Evolutionary conservation across 176 grass and related monocot genomes (phyloP).

Genomic region (Cenchrus purpureus): DNA sequence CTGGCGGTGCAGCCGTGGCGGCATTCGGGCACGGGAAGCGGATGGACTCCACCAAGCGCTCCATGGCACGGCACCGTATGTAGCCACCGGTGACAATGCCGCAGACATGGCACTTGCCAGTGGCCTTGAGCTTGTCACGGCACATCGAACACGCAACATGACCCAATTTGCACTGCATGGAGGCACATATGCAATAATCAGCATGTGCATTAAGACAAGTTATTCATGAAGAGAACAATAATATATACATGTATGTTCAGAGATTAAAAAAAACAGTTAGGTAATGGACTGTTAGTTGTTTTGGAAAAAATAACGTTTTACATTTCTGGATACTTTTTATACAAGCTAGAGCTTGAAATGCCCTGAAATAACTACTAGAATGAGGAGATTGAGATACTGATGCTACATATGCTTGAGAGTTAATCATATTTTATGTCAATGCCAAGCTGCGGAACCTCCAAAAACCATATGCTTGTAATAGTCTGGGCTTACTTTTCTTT

Average conservation of each 20-base stretch:
- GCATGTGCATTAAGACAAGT: background rate
- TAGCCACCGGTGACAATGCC: background rate
- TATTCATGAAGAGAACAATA: background rate
- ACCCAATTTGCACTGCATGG: background rate
- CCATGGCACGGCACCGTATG: constrained; percentile 13
- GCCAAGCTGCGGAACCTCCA: background rate
- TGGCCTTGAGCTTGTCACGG: background rate
- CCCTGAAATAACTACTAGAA: background rate
- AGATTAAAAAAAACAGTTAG: background rate
- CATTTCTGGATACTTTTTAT: background rate
- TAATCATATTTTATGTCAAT: background rate
- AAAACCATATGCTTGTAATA: background rate
- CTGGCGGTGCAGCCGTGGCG: background rate
- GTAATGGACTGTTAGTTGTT: background rate
- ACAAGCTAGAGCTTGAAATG: background rate
- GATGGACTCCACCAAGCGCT: constrained; percentile 3
- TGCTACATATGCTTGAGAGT: background rate
- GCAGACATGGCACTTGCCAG: constrained; percentile 15
- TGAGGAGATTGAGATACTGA: background rate
- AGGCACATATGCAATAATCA: background rate
- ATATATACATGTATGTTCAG: background rate
- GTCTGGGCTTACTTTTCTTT: background rate
- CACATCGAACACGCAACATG: background rate
- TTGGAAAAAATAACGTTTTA: background rate
- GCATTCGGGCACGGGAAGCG: background rate